Evolutionary conservation across 1,139 yeast genomes (phyloP), one percentile per base, ranked within the genome.

Genomic region (Blastobotrys proliferans): DNA sequence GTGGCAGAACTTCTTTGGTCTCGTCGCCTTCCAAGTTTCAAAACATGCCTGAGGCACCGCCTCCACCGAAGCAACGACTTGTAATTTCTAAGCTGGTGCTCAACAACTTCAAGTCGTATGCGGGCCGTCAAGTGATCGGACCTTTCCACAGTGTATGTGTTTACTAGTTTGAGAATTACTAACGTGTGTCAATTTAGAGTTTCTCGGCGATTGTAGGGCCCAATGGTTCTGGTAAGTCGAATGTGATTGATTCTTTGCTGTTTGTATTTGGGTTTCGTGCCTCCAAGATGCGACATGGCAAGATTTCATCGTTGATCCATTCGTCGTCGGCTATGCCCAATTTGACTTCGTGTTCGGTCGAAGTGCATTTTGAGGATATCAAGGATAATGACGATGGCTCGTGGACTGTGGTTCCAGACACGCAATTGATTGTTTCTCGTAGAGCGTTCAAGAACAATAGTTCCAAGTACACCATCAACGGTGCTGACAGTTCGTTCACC

Each of bases 121-220:
- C 97, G 0, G 98, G 98, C 0, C 68, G 74, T n/a, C 97, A 92
- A 64, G 77, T 77, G 8, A 85, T 94, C 47, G 99, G 99, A 0
- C 98, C 99, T 0, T 94, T 94, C 63, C 84, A 92, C 60, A 60
- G 63, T 38, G 65, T 62, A 52, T 34, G 65, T 52, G 22, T 24
- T 28, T 24, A 9, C 10, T n/a, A 14, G n/a, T 18, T 21, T 34
- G 11, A 5, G 6, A 33, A 10, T 24, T 33, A 22, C 50, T 50
- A 43, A 47, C 44, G 20, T n/a, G n/a, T n/a, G n/a, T n/a, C 11
- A 27, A 13, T 11, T 10, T 37, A 9, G 69, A 88, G 35, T 86
- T 94, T 94, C 60, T 86, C 96, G 6, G 97, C 99, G 0, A 95
- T 94, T 8, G 97, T 94, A n/a, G 99, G 99, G 0, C 98, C 98